Evolutionary conservation across 1,139 yeast species (phyloP).

Genomic region (Meyerozyma carpophila): DNA sequence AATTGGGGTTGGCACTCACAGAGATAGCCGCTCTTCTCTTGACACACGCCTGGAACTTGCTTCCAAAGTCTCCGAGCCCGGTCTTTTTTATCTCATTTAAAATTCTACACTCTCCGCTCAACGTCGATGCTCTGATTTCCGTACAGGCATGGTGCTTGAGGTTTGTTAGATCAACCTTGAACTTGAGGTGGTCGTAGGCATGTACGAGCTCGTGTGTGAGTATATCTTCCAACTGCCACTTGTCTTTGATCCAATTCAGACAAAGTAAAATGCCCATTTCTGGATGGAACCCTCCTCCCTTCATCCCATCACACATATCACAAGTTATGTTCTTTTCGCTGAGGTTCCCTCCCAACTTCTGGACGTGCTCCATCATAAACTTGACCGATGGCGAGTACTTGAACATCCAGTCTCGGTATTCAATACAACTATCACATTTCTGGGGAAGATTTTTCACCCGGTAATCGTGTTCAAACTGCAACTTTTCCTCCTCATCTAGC

Average conservation of each 20-base stretch:
- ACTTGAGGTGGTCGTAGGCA: conserved; percentile 85
- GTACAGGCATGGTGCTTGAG: conserved; percentile 95
- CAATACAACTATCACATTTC: conserved; percentile 60
- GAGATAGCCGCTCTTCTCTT: conserved; percentile 81
- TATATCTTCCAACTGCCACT: conserved; percentile 86
- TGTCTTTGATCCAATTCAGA: conserved; percentile 73
- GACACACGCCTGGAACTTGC: conserved; percentile 89
- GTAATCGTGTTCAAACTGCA: conserved; percentile 55
- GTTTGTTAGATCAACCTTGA: conserved; percentile 78
- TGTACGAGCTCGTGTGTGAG: conserved; percentile 91
- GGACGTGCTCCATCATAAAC: conserved; percentile 83
- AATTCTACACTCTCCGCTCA: conserved; percentile 94
- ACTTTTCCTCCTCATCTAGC: conserved; percentile 45
- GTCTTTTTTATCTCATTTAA: conserved; percentile 76
- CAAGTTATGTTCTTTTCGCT: conserved; percentile 54
- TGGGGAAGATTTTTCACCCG: conserved; percentile 42
- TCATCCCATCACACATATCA: conserved; percentile 78
- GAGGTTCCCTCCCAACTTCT: conserved; percentile 57
- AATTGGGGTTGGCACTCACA: conserved; percentile 80
- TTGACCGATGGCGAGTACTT: conserved; percentile 78
- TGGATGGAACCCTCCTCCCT: conserved; percentile 94
- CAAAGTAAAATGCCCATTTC: conserved; percentile 81
- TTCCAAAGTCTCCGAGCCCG: conserved; percentile 56
- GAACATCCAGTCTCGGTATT: conserved; percentile 74
- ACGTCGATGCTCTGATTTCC: conserved; percentile 87